These are phyloP conservation scores for Nepenthes alata DNA, from an alignment of 179 eudicot genomes.

Conservation along the genomic window DNA sequence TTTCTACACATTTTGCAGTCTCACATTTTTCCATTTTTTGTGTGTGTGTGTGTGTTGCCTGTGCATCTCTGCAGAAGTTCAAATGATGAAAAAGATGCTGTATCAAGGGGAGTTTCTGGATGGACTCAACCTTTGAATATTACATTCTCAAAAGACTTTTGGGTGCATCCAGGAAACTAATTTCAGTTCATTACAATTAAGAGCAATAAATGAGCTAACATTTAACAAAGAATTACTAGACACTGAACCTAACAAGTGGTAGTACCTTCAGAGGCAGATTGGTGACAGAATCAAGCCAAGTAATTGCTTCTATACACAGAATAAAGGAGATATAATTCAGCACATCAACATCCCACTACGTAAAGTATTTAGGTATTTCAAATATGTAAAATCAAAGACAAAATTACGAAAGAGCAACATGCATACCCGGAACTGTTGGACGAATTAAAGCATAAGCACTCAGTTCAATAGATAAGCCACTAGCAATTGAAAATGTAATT, in stretches of 20 bases:
- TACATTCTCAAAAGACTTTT: no score
- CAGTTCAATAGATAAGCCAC: constrained; percentile 70
- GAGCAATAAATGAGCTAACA: no score
- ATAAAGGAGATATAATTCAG: constrained; percentile 7
- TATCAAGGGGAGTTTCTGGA: no score
- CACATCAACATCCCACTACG: constrained; percentile 1
- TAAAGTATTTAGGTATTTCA: background rate
- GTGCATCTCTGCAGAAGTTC: no score
- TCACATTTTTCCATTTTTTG: no score
- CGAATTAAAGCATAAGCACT: constrained; percentile 90
- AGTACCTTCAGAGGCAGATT: constrained; percentile 79
- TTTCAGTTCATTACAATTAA: no score
- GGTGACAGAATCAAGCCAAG: constrained; percentile 90
- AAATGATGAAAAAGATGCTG: no score
- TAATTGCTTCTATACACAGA: constrained; percentile 47
- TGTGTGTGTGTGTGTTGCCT: no score
- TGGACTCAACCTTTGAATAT: no score
- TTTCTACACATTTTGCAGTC: no score
- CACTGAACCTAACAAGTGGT: background rate
- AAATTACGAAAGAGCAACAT: background rate
- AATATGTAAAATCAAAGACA: background rate
- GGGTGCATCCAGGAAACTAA: background rate
- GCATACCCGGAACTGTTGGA: constrained; percentile 73
- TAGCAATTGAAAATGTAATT: constrained; percentile 49
- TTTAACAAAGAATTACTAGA: no score